Base-by-base conservation (phyloP, 768 basidiomycete genomes). In the Candolleomyces aberdarensis region DNA sequence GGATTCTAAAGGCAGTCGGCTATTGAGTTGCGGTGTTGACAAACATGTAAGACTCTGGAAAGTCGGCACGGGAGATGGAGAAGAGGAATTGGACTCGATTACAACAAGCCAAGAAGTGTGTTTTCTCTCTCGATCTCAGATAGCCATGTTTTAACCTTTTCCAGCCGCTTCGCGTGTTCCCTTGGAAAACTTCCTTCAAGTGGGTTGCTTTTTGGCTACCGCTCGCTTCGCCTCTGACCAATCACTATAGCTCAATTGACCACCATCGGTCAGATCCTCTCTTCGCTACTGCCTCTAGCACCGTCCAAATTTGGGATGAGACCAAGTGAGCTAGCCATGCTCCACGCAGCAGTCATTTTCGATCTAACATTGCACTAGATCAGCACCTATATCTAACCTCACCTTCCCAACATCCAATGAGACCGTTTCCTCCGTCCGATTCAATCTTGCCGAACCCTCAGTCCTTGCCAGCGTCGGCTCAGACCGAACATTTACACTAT, bases 241-340 rank as follows among this genome's bases (percentile, higher is more conserved):
- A 62, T 58, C 58, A 58, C 31, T 64, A 59, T 67, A 96, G 95
- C 69, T 89, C 91, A 48, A 92, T 99, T 74, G 94, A 98, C 67
- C 97, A 98, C 70, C 97, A 98, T 71, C 84, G 89, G 50, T 85
- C 85, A 40, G 91, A 96, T 60, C 80, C 89, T n/a, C 73, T 94
- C 4, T 99, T 99, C 66, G 96, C 95, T 0, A 96, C 96, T 0
- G 95, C 94, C 2, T 96, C 94, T 0, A 93, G 89, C 66, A 83
- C 85, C 52, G 95, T 99, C 7, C 96, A 98, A 72, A 83, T 99
- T 65, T 99, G 97, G 97, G 97, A 99, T 66, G 94, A 98, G 74
- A 96, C 89, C 41, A 94, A 94, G 92, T 94, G 58, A n/a, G 86
- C 68, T 26, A 36, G 8, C 36, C 6, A 5, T 36, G 2, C 26